These are phyloP conservation scores for Umbelopsis isabellina DNA, from an alignment of 192 early-diverging fungal genomes.

Conservation along the genomic window DNA sequence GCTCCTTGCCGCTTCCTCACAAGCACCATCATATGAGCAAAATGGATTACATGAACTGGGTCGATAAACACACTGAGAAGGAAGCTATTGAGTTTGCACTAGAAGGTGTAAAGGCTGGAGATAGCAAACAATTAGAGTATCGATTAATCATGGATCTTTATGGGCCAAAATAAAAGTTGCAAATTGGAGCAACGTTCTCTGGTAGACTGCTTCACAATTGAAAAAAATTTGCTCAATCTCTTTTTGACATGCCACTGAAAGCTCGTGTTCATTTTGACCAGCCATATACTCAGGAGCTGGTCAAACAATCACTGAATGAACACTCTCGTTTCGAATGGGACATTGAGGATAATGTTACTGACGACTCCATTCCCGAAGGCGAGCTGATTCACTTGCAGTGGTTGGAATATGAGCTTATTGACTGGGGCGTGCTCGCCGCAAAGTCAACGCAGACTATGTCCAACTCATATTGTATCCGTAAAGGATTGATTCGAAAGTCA, in stretches of 20 bases:
- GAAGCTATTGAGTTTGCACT: slow-evolving; percentile 48
- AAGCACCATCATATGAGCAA: slow-evolving; percentile 59
- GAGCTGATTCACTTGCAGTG: slow-evolving; percentile 41
- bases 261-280: slow-evolving; percentile 42
- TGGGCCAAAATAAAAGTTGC: slow-evolving; percentile 2
- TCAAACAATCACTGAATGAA: slow-evolving; percentile 31
- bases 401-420: slow-evolving; percentile 69
- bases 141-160: slow-evolving; percentile 32
- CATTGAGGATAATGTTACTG: slow-evolving; percentile 20
- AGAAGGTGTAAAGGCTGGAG: slow-evolving; percentile 28
- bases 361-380: slow-evolving; percentile 11
- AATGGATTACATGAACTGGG: slow-evolving; percentile 69
- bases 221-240: background rate
- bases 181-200: background rate
- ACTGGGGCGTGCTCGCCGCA: slow-evolving; percentile 55
- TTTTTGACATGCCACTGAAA: slow-evolving; percentile 20
- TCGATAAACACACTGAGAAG: slow-evolving; percentile 58
- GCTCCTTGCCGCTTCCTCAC: slow-evolving; percentile 56
- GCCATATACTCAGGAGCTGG: slow-evolving; percentile 35
- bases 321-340: background rate
- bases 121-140: slow-evolving; percentile 36
- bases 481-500: slow-evolving; percentile 69
- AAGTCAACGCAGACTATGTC: slow-evolving; percentile 31
- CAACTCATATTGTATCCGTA: slow-evolving; percentile 68
- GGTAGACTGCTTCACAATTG: background rate